A percentile compares a stretch with the other conserved stretches of the same genome.
Conservation (phyloP, 2,329 filamentous ascomycete species). For the Venturiaceae sp. region DNA sequence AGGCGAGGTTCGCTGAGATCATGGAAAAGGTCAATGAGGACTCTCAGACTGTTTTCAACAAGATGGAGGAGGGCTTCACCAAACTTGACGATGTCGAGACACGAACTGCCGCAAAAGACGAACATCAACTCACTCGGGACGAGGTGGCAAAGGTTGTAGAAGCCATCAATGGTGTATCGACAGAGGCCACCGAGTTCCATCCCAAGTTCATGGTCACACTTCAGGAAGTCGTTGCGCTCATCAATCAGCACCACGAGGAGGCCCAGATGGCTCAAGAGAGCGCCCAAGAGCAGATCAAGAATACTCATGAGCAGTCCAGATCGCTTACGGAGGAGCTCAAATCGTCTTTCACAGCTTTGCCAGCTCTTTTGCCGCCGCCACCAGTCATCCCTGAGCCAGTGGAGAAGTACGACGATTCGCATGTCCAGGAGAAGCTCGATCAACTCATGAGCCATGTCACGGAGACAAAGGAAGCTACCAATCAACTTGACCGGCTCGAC, state of each 20-base stretch:
- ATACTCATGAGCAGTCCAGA: slow-evolving; percentile 34
- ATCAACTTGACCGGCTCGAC: slow-evolving; percentile 73
- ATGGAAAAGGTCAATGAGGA: slow-evolving; percentile 82
- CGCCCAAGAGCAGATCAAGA: slow-evolving; percentile 30
- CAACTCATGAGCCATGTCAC: slow-evolving; percentile 53
- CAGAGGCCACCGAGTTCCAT: slow-evolving; percentile 70
- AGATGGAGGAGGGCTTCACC: slow-evolving; percentile 67
- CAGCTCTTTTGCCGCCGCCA: slow-evolving; percentile 32
- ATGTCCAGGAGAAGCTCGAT: slow-evolving; percentile 47
- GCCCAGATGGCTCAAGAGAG: slow-evolving; percentile 49
- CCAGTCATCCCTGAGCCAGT: slow-evolving; percentile 18
- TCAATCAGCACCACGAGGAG: slow-evolving; percentile 82
- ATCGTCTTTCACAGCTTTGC: slow-evolving; percentile 29
- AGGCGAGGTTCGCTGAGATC: slow-evolving; percentile 62
- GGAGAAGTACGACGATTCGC: slow-evolving; percentile 44
- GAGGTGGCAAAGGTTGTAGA: slow-evolving; percentile 63
- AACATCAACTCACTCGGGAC: slow-evolving; percentile 75
- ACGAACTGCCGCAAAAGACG: slow-evolving; percentile 60
- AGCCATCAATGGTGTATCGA: slow-evolving; percentile 50
- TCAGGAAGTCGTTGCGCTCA: slow-evolving; percentile 72
- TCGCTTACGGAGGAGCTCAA: slow-evolving; percentile 31
- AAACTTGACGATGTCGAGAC: slow-evolving; percentile 52
- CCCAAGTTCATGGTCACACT: slow-evolving; percentile 82
- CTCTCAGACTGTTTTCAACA: slow-evolving; percentile 74
- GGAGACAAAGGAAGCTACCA: slow-evolving; percentile 57